Percentiles rank a stretch among this genome's conserved stretches.
phyloP scores from a whole-genome alignment of 306 rosid species.

The Pterocarpus macrocarpus region DNA sequence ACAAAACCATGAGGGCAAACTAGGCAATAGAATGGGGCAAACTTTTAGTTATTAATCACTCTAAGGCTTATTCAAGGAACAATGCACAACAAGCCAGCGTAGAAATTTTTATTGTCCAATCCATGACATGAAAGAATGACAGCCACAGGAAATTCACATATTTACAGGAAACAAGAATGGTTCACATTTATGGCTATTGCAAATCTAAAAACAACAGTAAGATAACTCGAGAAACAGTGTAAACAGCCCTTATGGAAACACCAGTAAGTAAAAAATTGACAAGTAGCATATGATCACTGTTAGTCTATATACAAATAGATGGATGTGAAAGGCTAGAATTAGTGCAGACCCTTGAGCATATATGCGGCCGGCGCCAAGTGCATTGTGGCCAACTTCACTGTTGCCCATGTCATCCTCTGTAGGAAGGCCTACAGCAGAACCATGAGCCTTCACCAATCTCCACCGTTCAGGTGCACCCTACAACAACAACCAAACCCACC shows the following conservation, averaged over 20 bases:
- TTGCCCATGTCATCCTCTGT: slow-evolving; percentile 99
- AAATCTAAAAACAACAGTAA: slow-evolving; percentile 25
- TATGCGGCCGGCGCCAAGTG: slow-evolving; percentile 98
- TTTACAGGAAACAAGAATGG: slow-evolving; percentile 5
- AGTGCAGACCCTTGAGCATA: slow-evolving; percentile 85
- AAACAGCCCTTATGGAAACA: neutral
- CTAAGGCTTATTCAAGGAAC: neutral
- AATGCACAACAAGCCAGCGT: neutral
- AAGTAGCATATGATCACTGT: neutral
- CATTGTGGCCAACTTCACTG: slow-evolving; percentile 99
- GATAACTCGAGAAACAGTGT: neutral
- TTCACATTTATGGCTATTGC: neutral
- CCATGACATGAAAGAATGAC: neutral
- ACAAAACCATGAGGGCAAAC: slow-evolving; percentile 1
- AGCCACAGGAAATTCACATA: slow-evolving; percentile 1
- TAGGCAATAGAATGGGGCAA: neutral
- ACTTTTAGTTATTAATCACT: neutral
- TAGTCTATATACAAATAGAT: neutral
- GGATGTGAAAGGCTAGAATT: slow-evolving; percentile 21
- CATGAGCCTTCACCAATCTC: slow-evolving; percentile 96
- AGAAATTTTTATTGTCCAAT: neutral
- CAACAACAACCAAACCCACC: neutral
- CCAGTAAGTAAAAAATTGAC: neutral
- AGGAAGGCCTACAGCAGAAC: slow-evolving; percentile 93
- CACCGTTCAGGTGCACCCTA: slow-evolving; percentile 89